These are phyloP conservation scores for Pyrus betulifolia DNA, from an alignment of 306 rosid species.

Conservation along the genomic window DNA sequence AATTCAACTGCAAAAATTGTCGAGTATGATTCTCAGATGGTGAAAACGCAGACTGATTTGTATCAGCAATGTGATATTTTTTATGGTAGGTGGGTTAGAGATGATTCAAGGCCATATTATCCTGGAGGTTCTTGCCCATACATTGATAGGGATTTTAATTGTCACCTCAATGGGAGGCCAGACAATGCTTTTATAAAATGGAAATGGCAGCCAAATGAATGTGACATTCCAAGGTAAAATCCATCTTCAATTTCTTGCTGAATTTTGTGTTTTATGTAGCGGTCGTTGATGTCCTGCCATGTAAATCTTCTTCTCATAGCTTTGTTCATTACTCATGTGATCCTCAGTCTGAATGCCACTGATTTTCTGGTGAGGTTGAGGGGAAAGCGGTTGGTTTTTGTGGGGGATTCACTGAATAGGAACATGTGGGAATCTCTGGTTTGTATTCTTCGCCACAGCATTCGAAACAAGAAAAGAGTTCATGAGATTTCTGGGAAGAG, in stretches of 20 bases:
- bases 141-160: slow-evolving; percentile 70
- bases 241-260: neutral
- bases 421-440: slow-evolving; percentile 97
- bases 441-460: slow-evolving; percentile 68
- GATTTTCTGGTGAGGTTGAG: slow-evolving; percentile 78
- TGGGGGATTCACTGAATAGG: slow-evolving; percentile 91
- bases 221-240: slow-evolving; percentile 77
- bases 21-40: slow-evolving; percentile 1
- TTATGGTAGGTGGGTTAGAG: slow-evolving; percentile 79
- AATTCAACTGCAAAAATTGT: slow-evolving; percentile 12
- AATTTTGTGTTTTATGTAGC: neutral
- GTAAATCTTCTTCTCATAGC: neutral
- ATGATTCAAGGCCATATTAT: slow-evolving; percentile 77
- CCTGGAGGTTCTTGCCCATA: slow-evolving; percentile 78
- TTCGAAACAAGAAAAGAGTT: slow-evolving; percentile 49
- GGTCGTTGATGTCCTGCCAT: neutral
- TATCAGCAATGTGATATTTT: slow-evolving; percentile 52
- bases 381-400: slow-evolving; percentile 72
- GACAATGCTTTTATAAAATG: slow-evolving; percentile 66
- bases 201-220: slow-evolving; percentile 89
- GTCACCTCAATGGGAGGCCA: slow-evolving; percentile 73
- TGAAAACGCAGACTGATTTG: slow-evolving; percentile 19
- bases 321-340: slow-evolving; percentile 14
- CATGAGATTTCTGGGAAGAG: slow-evolving; percentile 75
- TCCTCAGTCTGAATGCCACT: slow-evolving; percentile 72